These are phyloP conservation scores for Cercis canadensis DNA, from an alignment of 306 rosid species.

Conservation along the genomic window DNA sequence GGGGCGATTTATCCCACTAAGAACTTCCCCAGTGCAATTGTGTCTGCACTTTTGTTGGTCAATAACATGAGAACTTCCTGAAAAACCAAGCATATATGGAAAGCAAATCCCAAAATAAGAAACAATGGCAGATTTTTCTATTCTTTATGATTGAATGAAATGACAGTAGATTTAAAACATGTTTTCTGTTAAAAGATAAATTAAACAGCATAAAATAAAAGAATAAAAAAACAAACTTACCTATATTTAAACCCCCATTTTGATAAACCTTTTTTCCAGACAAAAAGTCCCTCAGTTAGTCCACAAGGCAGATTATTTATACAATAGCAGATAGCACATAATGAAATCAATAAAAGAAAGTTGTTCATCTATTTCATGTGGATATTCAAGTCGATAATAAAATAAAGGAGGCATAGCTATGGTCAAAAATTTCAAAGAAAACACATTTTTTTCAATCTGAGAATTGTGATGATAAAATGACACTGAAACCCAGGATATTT, in stretches of 20 bases:
- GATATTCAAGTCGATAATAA: not conserved
- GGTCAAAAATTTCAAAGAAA: conserved; percentile 5
- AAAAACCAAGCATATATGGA: conserved; percentile 24
- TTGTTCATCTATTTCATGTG: no score
- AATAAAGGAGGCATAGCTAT: not conserved
- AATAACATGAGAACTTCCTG: conserved; percentile 61
- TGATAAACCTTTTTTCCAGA: no score
- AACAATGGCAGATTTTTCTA: no score
- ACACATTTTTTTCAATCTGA: not conserved
- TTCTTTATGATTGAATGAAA: no score
- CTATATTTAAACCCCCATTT: not conserved
- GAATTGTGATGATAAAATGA: conserved; percentile 19
- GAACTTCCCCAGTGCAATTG: conserved; percentile 81
- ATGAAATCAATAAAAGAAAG: conserved; percentile 3
- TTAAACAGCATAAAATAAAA: no score
- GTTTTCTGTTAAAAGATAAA: not conserved
- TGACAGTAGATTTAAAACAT: not conserved
- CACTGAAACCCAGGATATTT: conserved; percentile 17
- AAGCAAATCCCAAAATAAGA: conserved; percentile 18
- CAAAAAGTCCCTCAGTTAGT: not conserved
- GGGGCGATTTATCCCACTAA: conserved; percentile 62
- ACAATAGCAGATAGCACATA: conserved; percentile 20
- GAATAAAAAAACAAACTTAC: conserved; percentile 33
- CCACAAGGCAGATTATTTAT: not conserved
- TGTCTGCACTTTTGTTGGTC: conserved; percentile 43